Evolutionary conservation across 1,284 basidiomycete genomes (phyloP), one percentile per base, ranked within the genome.

Genomic region (Pseudozyma pruni): DNA sequence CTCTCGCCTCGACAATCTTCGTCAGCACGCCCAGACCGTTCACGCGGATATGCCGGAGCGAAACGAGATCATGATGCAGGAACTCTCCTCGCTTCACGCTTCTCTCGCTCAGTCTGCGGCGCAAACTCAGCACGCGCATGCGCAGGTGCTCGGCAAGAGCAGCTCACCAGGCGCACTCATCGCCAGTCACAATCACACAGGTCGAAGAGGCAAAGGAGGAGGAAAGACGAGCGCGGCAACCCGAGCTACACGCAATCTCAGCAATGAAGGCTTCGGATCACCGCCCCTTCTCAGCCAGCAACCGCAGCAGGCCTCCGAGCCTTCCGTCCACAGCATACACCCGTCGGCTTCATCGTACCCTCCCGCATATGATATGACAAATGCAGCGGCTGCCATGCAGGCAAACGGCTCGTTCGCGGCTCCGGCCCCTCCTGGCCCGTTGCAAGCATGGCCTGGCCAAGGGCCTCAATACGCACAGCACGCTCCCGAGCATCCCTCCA

Each of bases 21-120:
- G 94, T 42, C 94, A 97, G 80, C 94, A 98, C 83, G 92, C 94
- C 0, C 91, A 94, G 84, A 96, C 94, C 4, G 93, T 96, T 2
- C 94, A 98, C 80, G 89, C 93, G 23, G 93, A 96, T 80, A 91
- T 91, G 84, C 75, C 83, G 0, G 90, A 91, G 0, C 87, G 90
- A 81, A 98, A 97, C 85, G 92, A 94, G 81, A 85, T 87, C 40
- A 94, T 94, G 91, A 92, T 95, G 88, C 88, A 90, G 69, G 90
- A 93, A 56, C 88, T 96, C 58, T 91, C 91, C 32, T 87, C 89
- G 3, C 87, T 95, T 29, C 93, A 96, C 74, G 90, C 92, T 27
- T 88, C 87, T 46, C 91, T 96, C 8, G 85, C 86, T 22, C 84
- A 84, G 19, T 75, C 75, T 2, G 79, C 76, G 8, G 78, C 76